A percentile compares a stretch with the other conserved stretches of the same genome.
phyloP scores from a whole-genome alignment of 2,329 filamentous ascomycete species.

The Aspergillus sp. region DNA sequence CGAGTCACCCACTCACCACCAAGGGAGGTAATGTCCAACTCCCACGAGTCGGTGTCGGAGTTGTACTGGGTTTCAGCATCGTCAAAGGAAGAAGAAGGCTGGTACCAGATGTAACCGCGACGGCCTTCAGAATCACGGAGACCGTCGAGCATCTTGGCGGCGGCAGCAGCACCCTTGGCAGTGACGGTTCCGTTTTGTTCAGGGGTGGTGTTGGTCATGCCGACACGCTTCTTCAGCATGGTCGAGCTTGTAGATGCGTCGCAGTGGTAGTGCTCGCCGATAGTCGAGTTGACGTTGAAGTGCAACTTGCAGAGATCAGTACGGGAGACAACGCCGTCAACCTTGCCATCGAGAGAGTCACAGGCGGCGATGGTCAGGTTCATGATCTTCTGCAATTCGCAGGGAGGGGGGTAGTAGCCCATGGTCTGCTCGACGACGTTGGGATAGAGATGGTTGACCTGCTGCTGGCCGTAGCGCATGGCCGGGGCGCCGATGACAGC shows the following conservation, averaged over 20 bases:
- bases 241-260: slow-evolving; percentile 17
- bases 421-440: slow-evolving; percentile 32
- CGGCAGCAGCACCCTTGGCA: slow-evolving; percentile 15
- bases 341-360: slow-evolving; percentile 51
- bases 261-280: slow-evolving; percentile 46
- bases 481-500: slow-evolving; percentile 41
- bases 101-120: slow-evolving; percentile 37
- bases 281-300: slow-evolving; percentile 38
- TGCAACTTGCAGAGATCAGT: slow-evolving; percentile 45
- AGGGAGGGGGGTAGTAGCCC: slow-evolving; percentile 37
- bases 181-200: slow-evolving; percentile 17
- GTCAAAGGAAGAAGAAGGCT: slow-evolving; percentile 23
- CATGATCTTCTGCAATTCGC: slow-evolving; percentile 17
- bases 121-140: slow-evolving; percentile 30
- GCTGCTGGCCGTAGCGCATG: slow-evolving; percentile 37
- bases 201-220: slow-evolving; percentile 1
- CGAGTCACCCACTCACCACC: slow-evolving; percentile 29
- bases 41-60: slow-evolving; percentile 24
- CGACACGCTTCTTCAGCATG: slow-evolving; percentile 3
- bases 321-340: slow-evolving; percentile 50
- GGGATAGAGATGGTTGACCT: slow-evolving; percentile 35
- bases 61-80: slow-evolving; percentile 34
- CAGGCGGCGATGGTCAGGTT: slow-evolving; percentile 53
- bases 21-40: slow-evolving; percentile 25
- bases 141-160: slow-evolving; percentile 25